Evolutionary conservation across 2,329 filamentous ascomycete species (phyloP).

Genomic region (Botrytis paeoniae): DNA sequence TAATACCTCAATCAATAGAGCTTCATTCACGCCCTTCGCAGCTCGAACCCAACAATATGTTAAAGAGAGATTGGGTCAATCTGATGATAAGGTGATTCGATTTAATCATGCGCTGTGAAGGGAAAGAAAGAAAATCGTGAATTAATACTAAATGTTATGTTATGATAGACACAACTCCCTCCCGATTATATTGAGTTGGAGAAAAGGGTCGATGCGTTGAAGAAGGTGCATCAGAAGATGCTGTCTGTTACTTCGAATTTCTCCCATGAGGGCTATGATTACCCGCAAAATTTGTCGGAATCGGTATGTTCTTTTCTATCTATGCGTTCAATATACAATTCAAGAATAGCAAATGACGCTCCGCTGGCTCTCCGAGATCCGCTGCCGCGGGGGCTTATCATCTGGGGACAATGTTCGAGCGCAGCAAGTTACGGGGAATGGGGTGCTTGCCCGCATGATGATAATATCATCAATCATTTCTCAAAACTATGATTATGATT

Average conservation of each 20-base stretch:
- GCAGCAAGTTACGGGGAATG: not conserved
- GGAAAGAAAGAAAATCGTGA: not conserved
- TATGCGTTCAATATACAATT: not conserved
- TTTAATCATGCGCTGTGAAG: not conserved
- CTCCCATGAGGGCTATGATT: slow-evolving; percentile 84
- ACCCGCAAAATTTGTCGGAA: slow-evolving; percentile 82
- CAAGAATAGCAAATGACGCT: not conserved
- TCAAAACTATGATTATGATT: not conserved
- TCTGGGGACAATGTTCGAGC: not conserved
- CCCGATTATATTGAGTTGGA: slow-evolving; percentile 98
- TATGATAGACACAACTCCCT: slow-evolving; percentile 84
- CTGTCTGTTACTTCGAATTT: slow-evolving; percentile 95
- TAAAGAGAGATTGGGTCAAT: slow-evolving; percentile 94
- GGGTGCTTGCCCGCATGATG: not conserved
- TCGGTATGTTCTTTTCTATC: slow-evolving; percentile 10
- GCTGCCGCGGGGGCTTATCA: not conserved
- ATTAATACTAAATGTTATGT: slow-evolving; percentile 5
- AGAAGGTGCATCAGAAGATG: slow-evolving; percentile 96
- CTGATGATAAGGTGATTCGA: slow-evolving; percentile 76
- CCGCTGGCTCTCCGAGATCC: not conserved
- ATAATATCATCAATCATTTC: not conserved
- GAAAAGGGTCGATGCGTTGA: slow-evolving; percentile 96
- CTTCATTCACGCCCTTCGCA: slow-evolving; percentile 86
- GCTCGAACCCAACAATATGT: slow-evolving; percentile 95
- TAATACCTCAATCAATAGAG: slow-evolving; percentile 53